These are phyloP conservation scores for Kwoniella shivajii DNA, from an alignment of 1,284 basidiomycete species.

Conservation along the genomic window DNA sequence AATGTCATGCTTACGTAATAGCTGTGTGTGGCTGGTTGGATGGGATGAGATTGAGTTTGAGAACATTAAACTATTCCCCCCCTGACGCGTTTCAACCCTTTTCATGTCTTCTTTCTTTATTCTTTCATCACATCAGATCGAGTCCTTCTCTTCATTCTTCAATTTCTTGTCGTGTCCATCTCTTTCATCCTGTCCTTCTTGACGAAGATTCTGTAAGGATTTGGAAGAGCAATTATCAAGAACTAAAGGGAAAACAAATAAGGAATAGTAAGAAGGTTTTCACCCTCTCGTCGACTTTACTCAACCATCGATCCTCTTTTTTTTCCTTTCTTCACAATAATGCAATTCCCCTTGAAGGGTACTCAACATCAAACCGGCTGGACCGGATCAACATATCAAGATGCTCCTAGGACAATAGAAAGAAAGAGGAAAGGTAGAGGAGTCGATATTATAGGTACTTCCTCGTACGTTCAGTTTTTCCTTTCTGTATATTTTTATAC, in stretches of 20 bases:
- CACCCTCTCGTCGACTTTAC: neutral
- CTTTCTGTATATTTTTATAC: neutral
- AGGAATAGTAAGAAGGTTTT: neutral
- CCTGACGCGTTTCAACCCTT: slow-evolving; percentile 12
- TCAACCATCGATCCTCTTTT: slow-evolving; percentile 4
- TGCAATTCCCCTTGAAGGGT: slow-evolving; percentile 25
- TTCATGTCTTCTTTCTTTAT: neutral
- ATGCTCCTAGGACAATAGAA: slow-evolving; percentile 34
- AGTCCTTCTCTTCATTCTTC: neutral
- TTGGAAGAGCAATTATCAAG: neutral
- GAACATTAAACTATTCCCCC: neutral
- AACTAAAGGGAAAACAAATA: slow-evolving; percentile 1
- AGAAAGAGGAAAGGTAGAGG: slow-evolving; percentile 38
- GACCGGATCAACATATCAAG: slow-evolving; percentile 26
- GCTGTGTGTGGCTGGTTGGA: neutral
- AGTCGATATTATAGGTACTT: slow-evolving; percentile 32
- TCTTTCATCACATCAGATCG: neutral
- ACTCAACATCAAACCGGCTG: slow-evolving; percentile 27
- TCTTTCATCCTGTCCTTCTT: slow-evolving; percentile 8
- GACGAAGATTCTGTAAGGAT: neutral
- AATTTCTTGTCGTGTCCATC: slow-evolving; percentile 2
- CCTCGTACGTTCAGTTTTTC: slow-evolving; percentile 8
- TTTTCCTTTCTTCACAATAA: slow-evolving; percentile 4
- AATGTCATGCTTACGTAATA: too few relatives aligned
- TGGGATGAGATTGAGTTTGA: neutral